Evolutionary conservation across 331 rosid species (phyloP), one percentile per base, ranked within the genome.

Genomic region (Rhamnella rubrinervis): DNA sequence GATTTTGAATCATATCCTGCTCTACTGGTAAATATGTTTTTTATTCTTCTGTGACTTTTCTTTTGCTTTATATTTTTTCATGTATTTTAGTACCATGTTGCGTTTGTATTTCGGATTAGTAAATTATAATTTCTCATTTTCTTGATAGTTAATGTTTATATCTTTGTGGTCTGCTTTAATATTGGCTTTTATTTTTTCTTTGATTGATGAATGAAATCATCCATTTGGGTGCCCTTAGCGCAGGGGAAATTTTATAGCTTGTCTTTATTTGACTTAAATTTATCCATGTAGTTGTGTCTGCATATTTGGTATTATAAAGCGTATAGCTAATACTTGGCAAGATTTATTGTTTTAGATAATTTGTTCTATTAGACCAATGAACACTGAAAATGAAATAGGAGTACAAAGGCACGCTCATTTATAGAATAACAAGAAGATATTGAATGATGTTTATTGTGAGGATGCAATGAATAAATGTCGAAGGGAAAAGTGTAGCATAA

Each of bases 1-100:
- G 97, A 91, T 75, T 91, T 93, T 84, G 97, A 93, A 82, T 76
- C 86, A 31, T 71, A 91, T 79, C 98, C 96, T 74, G 96, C 97
- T 67, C 75, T 93, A 50, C 78, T 87, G 92, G 96, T 93, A 76
- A 59, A 72, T 11, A 57, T 47, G 11, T 3, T 0, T 52, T 40
- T 26, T 46, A 12, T 28, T 5, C 25, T 71, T 25, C 15, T 20
- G 47, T n/a, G 20, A 15, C 13, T 55, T 26, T 17, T 23, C 38
- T 20, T 7, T 71, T 38, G 13, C 19, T 59, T 76, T 57, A 63
- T 63, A 18, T 47, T 7, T 57, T 44, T 53, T 55, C 13, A 9
- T 44, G 49, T 11, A 9, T 44, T 17, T 53, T 53, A n/a, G 25
- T 53, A 40, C 26, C 17, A 1, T 55, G 7, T 58, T 13, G 10